Conservation (phyloP, 2,329 filamentous ascomycete genomes). For the Alternaria infectoria region DNA sequence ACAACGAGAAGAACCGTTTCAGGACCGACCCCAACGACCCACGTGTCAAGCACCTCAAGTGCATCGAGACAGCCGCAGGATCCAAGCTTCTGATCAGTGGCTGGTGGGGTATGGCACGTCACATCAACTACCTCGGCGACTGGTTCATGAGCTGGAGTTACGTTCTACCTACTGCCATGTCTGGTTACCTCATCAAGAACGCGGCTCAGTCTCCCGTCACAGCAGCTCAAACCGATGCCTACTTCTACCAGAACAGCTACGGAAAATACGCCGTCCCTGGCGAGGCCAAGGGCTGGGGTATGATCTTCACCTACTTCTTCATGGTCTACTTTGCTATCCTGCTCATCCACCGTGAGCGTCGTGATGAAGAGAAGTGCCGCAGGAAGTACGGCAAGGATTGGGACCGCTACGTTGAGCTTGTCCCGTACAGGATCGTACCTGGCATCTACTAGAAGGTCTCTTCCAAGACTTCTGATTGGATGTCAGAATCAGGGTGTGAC, state of each 20-base stretch:
- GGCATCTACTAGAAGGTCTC: conserved; percentile 70
- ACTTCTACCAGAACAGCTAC: conserved; percentile 61
- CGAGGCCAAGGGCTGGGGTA: conserved; percentile 79
- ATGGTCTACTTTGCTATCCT: conserved; percentile 88
- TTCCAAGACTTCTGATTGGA: not conserved
- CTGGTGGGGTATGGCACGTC: conserved; percentile 91
- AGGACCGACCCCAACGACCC: conserved; percentile 85
- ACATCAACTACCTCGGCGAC: conserved; percentile 96
- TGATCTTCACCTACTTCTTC: conserved; percentile 93
- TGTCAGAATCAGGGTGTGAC: conserved; percentile 21
- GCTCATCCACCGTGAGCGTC: conserved; percentile 81
- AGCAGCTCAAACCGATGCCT: conserved; percentile 57
- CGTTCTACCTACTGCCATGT: conserved; percentile 81
- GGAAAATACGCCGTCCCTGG: conserved; percentile 72
- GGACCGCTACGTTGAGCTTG: conserved; percentile 84
- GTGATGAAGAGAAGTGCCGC: conserved; percentile 90
- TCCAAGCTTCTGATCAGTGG: conserved; percentile 82
- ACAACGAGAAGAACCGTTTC: conserved; percentile 95
- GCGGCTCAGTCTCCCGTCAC: conserved; percentile 45
- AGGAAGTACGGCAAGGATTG: conserved; percentile 93
- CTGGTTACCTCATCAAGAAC: conserved; percentile 75
- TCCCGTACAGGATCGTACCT: conserved; percentile 82
- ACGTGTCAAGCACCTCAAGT: conserved; percentile 77
- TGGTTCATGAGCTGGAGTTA: conserved; percentile 95
- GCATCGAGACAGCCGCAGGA: conserved; percentile 82